phyloP scores from a whole-genome alignment of 768 basidiomycete species.

The Leccinum sublutescens region DNA sequence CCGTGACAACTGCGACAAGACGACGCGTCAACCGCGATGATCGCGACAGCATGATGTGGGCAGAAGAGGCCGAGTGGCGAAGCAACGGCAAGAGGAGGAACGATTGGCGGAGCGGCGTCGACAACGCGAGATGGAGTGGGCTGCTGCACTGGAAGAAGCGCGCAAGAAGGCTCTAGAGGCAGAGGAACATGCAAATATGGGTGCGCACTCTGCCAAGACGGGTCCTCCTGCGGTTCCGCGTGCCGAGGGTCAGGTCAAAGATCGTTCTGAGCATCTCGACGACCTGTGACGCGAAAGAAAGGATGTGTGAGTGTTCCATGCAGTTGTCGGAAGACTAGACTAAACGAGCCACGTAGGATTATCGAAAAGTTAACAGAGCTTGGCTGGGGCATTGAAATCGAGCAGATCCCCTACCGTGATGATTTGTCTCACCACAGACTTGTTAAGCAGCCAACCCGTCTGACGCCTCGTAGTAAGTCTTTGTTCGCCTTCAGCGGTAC shows the following conservation, averaged over 20 bases:
- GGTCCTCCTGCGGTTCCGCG: too few relatives aligned
- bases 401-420: constrained; percentile 37
- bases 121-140: too few relatives aligned
- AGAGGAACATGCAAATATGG: too few relatives aligned
- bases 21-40: too few relatives aligned
- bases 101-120: too few relatives aligned
- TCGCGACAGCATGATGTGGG: too few relatives aligned
- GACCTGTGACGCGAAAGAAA: constrained; percentile 43
- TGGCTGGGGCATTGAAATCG: constrained; percentile 50
- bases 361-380: constrained; percentile 43
- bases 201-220: too few relatives aligned
- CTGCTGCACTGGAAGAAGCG: too few relatives aligned
- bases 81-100: too few relatives aligned
- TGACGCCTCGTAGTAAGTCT: constrained; percentile 51
- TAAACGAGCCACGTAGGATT: constrained; percentile 35
- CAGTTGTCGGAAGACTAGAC: not conserved
- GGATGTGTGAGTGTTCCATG: constrained; percentile 36
- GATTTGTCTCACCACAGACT: constrained; percentile 42
- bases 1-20: too few relatives aligned
- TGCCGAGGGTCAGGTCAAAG: constrained; percentile 27
- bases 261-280: constrained; percentile 43
- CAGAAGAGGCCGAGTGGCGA: too few relatives aligned
- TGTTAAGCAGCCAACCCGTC: constrained; percentile 46
- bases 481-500: not conserved
- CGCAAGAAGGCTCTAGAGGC: too few relatives aligned